Evolutionary conservation across 2,329 filamentous ascomycete species (phyloP), one percentile per base, ranked within the genome.

Genomic region (Aspergillus sp.): DNA sequence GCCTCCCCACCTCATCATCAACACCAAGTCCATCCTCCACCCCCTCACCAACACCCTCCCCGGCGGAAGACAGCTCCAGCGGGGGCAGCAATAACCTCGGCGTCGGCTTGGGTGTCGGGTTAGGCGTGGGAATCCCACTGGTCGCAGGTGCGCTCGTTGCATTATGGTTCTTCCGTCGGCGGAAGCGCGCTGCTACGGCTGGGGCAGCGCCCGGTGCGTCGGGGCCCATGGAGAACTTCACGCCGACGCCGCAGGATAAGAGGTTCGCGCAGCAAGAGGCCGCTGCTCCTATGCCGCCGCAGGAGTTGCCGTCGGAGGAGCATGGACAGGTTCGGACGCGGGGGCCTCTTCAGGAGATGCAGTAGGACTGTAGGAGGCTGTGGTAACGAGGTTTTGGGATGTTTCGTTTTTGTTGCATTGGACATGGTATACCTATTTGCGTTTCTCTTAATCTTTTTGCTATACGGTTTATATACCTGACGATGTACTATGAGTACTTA

Each of bases 81-180:
- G 9, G 6, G 17, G 9, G 3, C 3, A 18, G 15, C 22, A 51
- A 26, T n/a, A 12, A 44, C 47, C 53, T 56, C 18, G 39, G 39
- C 7, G 47, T 56, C 6, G 53, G 53, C 13, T 39, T 56, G 8
- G 53, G 53, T 20, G 53, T 56, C 7, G 53, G 53, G n/a, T 15
- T 56, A 3, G 53, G 53, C 15, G 53, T 56, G 12, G 53, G 53
- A 3, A 56, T 56, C 15, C 45, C 53, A 4, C 30, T 56, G 1
- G 26, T 51, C 12, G 11, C 51, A 4, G 53, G 26, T 15, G 47
- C 30, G 7, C 9, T 56, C 15, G 47, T 20, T 5, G 53, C 53
- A 1, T 3, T 51, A 15, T 51, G 39, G 41, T 51, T 56, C 47
- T 26, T 55, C 18, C 44, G 52, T 2, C 34, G 52, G 17, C 43